Evolutionary conservation across 1,284 basidiomycete species (phyloP), one percentile per base, ranked within the genome.

Genomic region (Acaromyces ingoldii): DNA sequence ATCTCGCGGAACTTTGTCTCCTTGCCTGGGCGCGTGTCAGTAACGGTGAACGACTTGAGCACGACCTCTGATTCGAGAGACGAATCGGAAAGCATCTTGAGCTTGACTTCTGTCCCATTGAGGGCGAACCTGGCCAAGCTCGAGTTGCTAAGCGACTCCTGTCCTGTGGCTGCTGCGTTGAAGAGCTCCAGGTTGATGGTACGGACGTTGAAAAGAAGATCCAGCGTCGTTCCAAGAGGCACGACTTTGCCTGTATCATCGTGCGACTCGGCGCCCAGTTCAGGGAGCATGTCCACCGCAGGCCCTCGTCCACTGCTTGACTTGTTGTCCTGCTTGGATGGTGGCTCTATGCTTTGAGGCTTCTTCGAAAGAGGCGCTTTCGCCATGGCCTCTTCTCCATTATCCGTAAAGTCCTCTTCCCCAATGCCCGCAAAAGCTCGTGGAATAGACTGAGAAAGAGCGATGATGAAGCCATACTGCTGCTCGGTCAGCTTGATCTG

Each of bases 101-200:
- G 81, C 53, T 88, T 84, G 55, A 96, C 79, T 36, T 82, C 85
- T 55, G 85, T 88, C 57, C 86, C 83, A 57, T 86, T 88, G 52
- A 98, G 79, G 1, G 89, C 85, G 73, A 98, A 92, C 33, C 85
- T 82, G 17, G 86, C 86, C 51, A 98, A 88, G 34, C 90, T 90
- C 62, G 88, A 83, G 4, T 87, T 83, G 74, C 84, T 83, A 51
- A 93, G 76, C 60, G 82, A 83, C 11, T 79, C 75, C 49, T 85
- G 82, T 1, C 78, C 78, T 6, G 81, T 81, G 0, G 88, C 89
- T 33, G 78, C 78, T 1, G 77, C 80, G 53, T 88, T 89, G 76
- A 91, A 98, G n/a, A 98, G 80, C 72, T 96, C 90, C n/a, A 98
- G 80, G 65, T 87, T 88, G 63, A 97, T 82, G 1, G 84, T 80